These are phyloP conservation scores for Elaeagnus macrophylla DNA, from an alignment of 306 rosid species.

Conservation along the genomic window DNA sequence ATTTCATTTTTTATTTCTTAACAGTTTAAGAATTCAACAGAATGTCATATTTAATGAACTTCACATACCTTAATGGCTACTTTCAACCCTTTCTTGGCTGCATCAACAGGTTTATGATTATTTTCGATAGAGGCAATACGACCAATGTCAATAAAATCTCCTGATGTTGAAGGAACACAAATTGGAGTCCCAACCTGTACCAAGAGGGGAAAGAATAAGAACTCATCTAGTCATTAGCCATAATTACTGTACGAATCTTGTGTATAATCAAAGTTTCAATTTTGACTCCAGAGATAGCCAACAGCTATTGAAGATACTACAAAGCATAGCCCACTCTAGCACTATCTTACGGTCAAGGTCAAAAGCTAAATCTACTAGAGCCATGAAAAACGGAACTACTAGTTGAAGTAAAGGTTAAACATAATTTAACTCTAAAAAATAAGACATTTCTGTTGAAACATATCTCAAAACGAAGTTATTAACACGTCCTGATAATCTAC, in stretches of 20 bases:
- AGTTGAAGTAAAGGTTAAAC: no score
- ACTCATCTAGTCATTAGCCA: background rate
- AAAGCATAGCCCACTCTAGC: no score
- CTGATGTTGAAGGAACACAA: constrained; percentile 58
- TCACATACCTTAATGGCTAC: constrained; percentile 80
- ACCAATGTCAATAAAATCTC: constrained; percentile 79
- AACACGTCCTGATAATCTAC: background rate
- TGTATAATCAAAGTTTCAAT: background rate
- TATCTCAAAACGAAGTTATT: no score
- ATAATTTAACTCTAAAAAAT: no score
- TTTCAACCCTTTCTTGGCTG: constrained; percentile 77
- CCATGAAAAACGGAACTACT: no score
- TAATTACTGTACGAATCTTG: background rate
- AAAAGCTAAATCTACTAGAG: no score
- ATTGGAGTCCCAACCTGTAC: constrained; percentile 88
- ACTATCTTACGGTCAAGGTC: no score
- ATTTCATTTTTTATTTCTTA: no score
- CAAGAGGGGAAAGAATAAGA: constrained; percentile 18
- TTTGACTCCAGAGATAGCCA: background rate
- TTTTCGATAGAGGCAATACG: constrained; percentile 80
- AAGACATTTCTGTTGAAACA: no score
- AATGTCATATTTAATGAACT: background rate
- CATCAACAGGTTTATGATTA: constrained; percentile 83
- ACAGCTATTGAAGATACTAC: no score
- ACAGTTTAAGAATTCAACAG: background rate